A percentile compares a stretch with the other conserved stretches of the same genome.
Conservation (phyloP, 2,329 filamentous ascomycete species). For the Aspergillus aculeatinus region DNA sequence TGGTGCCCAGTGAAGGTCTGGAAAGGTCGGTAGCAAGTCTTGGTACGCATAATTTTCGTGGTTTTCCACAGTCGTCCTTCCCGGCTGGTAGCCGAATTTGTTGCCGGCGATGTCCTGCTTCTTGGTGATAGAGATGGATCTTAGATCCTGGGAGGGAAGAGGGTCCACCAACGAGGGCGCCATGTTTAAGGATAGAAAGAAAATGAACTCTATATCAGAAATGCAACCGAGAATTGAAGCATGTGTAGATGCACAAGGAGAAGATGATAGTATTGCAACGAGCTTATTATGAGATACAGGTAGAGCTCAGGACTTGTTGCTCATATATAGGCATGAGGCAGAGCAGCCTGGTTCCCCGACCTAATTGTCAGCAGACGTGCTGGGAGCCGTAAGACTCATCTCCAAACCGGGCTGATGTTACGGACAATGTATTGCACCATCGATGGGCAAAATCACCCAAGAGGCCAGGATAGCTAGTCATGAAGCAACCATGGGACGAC, state of each 20-base stretch:
- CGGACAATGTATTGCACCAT: constrained; percentile 30
- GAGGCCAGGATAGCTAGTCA: neutral
- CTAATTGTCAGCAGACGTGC: neutral
- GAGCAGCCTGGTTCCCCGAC: neutral
- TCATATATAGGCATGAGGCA: neutral
- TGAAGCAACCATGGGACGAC: neutral
- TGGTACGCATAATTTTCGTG: constrained; percentile 54
- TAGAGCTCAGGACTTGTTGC: neutral
- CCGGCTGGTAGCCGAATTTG: constrained; percentile 49
- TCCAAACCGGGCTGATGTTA: constrained; percentile 14
- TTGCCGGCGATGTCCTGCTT: constrained; percentile 24
- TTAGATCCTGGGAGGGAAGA: constrained; percentile 13
- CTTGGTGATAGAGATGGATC: constrained; percentile 18
- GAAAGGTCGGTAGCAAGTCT: constrained; percentile 54
- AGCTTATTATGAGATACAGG: neutral
- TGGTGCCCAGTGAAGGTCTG: constrained; percentile 53
- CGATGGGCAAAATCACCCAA: constrained; percentile 28
- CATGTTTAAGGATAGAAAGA: constrained; percentile 19
- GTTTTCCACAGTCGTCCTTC: constrained; percentile 46
- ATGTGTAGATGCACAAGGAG: neutral
- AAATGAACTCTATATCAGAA: neutral
- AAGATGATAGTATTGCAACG: neutral
- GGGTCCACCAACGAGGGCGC: constrained; percentile 34
- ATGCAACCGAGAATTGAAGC: neutral
- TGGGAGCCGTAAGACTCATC: constrained; percentile 14